phyloP scores from a whole-genome alignment of 345 rosid genomes.

The Brassica incana region DNA sequence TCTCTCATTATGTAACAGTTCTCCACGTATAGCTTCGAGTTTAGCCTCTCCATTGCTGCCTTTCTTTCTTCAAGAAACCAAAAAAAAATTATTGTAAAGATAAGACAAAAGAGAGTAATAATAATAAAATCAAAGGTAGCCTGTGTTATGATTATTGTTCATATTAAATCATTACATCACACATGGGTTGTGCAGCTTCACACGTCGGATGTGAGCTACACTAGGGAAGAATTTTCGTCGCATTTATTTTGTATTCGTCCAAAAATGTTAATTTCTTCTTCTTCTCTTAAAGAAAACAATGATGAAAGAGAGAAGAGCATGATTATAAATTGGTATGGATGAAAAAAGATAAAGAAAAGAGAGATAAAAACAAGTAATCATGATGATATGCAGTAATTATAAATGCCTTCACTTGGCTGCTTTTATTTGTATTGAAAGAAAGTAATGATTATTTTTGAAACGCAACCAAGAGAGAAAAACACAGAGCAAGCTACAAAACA shows the following conservation, averaged over 20 bases:
- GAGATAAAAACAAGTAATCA: slow-evolving; percentile 35
- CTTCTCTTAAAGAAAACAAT: slow-evolving; percentile 23
- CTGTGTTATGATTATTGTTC: slow-evolving; percentile 36
- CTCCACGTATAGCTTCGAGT: slow-evolving; percentile 78
- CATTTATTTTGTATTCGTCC: slow-evolving; percentile 40
- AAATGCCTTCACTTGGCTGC: slow-evolving; percentile 28
- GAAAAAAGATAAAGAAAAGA: slow-evolving; percentile 12
- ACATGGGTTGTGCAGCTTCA: slow-evolving; percentile 44
- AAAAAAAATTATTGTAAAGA: background rate
- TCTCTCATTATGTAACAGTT: slow-evolving; percentile 89
- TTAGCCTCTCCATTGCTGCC: slow-evolving; percentile 73
- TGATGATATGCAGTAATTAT: slow-evolving; percentile 40
- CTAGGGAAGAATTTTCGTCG: slow-evolving; percentile 11
- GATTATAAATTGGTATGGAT: slow-evolving; percentile 30
- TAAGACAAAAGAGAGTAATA: slow-evolving; percentile 21
- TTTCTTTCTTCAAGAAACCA: slow-evolving; percentile 12
- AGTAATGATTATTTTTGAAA: slow-evolving; percentile 35
- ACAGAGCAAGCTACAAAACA: slow-evolving; percentile 29
- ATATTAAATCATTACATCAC: slow-evolving; percentile 31
- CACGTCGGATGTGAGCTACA: slow-evolving; percentile 38
- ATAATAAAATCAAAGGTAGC: slow-evolving; percentile 30
- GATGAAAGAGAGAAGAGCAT: slow-evolving; percentile 38
- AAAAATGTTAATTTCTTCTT: slow-evolving; percentile 19
- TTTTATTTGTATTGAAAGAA: slow-evolving; percentile 23
- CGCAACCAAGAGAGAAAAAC: slow-evolving; percentile 31